phyloP scores from a whole-genome alignment of 2,329 filamentous ascomycete genomes.

The Fusarium temperatum region DNA sequence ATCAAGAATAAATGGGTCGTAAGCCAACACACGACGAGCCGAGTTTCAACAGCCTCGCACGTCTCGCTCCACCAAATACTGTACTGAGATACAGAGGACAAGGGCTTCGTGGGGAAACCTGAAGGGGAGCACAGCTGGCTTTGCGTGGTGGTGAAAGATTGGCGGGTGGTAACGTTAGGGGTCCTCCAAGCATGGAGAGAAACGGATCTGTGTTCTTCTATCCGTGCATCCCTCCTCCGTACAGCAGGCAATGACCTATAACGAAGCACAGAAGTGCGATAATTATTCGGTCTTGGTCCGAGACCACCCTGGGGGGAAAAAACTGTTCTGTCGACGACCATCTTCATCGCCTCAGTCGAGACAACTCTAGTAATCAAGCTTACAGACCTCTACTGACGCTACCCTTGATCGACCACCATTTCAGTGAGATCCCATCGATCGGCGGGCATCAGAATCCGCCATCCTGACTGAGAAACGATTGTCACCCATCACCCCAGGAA shows the following conservation, averaged over 20 bases:
- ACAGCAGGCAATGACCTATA: not conserved
- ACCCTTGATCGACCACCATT: slow-evolving; percentile 35
- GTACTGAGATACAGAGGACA: not conserved
- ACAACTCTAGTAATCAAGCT: slow-evolving; percentile 29
- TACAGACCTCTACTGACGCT: slow-evolving; percentile 11
- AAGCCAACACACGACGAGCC: slow-evolving; percentile 31
- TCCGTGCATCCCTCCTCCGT: not conserved
- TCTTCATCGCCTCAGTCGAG: slow-evolving; percentile 25
- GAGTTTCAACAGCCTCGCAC: slow-evolving; percentile 24
- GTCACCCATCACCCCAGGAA: slow-evolving; percentile 30
- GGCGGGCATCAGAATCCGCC: slow-evolving; percentile 31
- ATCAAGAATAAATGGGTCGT: slow-evolving; percentile 29
- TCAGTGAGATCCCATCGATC: slow-evolving; percentile 41
- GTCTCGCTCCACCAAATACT: slow-evolving; percentile 1
- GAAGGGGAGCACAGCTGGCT: slow-evolving; percentile 20
- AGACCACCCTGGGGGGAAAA: slow-evolving; percentile 6
- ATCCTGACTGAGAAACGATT: slow-evolving; percentile 37
- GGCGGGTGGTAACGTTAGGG: slow-evolving; percentile 16
- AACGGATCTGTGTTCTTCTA: slow-evolving; percentile 7
- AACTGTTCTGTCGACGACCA: not conserved
- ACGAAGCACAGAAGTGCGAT: slow-evolving; percentile 1
- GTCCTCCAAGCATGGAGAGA: slow-evolving; percentile 3
- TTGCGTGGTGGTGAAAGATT: slow-evolving; percentile 25
- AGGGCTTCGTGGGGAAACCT: slow-evolving; percentile 12
- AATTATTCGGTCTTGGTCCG: slow-evolving; percentile 10